phyloP scores from a whole-genome alignment of 75 land plant species.

The Adiantum capillusveneris region DNA sequence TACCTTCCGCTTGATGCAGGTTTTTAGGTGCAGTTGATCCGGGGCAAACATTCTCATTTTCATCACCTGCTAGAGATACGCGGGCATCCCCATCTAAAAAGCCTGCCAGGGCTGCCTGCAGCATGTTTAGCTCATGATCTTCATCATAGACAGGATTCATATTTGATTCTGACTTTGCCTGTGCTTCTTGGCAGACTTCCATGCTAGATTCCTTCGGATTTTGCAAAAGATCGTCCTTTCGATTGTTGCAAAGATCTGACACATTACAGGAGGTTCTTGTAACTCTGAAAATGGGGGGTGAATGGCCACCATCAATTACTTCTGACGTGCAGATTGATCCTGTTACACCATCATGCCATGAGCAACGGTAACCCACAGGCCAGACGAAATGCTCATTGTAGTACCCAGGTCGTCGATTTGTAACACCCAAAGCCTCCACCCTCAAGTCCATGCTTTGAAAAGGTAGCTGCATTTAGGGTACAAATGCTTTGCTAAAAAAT shows the following conservation, averaged over 20 bases:
- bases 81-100: background rate
- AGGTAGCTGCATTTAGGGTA: conserved; percentile 44
- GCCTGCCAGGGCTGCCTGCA: background rate
- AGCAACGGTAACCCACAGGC: conserved; percentile 70
- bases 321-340: conserved; percentile 76
- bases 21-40: too few relatives aligned
- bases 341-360: conserved; percentile 86
- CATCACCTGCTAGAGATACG: too few relatives aligned
- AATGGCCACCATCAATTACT: conserved; percentile 58
- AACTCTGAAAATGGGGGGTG: conserved; percentile 71
- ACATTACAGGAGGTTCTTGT: conserved; percentile 48
- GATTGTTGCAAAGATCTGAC: background rate
- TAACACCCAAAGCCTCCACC: conserved; percentile 47
- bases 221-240: background rate
- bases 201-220: background rate
- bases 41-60: too few relatives aligned
- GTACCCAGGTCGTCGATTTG: conserved; percentile 51
- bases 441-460: conserved; percentile 69
- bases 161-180: background rate
- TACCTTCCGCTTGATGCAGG: too few relatives aligned
- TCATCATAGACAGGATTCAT: conserved; percentile 1
- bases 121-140: background rate
- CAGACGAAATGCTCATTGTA: conserved; percentile 42
- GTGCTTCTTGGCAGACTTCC: background rate
- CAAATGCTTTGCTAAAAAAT: background rate